Evolutionary conservation across 345 rosid genomes (phyloP).

Genomic region (Garcia nutans): DNA sequence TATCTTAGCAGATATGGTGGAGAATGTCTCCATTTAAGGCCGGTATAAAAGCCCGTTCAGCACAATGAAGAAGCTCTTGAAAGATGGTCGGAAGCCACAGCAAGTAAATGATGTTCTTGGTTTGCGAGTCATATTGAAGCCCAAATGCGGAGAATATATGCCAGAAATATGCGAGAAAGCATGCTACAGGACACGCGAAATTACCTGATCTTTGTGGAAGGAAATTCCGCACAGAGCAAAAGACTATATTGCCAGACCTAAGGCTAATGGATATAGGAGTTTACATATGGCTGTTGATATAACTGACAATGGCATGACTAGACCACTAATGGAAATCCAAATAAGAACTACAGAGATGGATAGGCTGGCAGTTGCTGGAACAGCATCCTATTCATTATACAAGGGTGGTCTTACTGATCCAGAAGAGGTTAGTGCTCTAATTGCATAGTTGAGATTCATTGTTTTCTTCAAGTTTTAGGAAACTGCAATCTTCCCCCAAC

Average conservation of each 20-base stretch:
- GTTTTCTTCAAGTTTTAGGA: background rate
- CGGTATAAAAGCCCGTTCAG: conserved; percentile 86
- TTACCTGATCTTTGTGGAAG: conserved; percentile 67
- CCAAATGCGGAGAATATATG: conserved; percentile 37
- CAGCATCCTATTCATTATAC: conserved; percentile 88
- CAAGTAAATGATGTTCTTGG: conserved; percentile 88
- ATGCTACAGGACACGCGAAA: conserved; percentile 68
- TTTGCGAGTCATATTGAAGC: conserved; percentile 67
- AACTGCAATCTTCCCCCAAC: background rate
- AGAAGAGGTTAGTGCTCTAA: conserved; percentile 57
- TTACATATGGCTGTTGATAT: conserved; percentile 93
- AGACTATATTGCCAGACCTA: conserved; percentile 81
- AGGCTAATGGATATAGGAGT: conserved; percentile 81
- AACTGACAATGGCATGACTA: conserved; percentile 51
- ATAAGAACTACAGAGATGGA: conserved; percentile 86
- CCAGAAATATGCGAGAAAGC: conserved; percentile 52
- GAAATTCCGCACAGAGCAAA: conserved; percentile 79
- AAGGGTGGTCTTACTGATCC: conserved; percentile 86
- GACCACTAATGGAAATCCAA: conserved; percentile 92
- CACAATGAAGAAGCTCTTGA: conserved; percentile 93
- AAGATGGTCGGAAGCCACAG: conserved; percentile 79
- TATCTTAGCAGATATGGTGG: conserved; percentile 49
- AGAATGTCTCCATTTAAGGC: conserved; percentile 64
- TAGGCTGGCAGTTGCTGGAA: conserved; percentile 69
- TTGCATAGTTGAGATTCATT: background rate